These are phyloP conservation scores for Diversispora eburnea DNA, from an alignment of 192 early-diverging fungal genomes.

Conservation along the genomic window DNA sequence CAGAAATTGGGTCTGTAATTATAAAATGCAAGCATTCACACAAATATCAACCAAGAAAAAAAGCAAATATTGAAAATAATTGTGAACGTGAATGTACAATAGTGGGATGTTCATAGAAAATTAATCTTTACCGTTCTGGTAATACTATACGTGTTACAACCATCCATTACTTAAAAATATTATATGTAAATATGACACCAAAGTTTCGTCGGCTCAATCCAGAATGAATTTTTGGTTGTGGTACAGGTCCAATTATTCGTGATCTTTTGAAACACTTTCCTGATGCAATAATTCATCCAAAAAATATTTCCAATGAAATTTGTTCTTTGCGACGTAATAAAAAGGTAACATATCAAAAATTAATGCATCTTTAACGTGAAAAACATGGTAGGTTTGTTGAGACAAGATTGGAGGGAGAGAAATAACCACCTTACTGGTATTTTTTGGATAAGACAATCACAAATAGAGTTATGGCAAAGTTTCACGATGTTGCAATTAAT, in stretches of 20 bases:
- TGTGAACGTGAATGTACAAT: not conserved
- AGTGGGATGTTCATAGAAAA: not conserved
- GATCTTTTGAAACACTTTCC: not conserved
- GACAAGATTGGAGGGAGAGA: no score
- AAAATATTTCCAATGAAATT: not conserved
- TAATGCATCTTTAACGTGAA: no score
- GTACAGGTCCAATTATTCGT: not conserved
- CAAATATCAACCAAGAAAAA: not conserved
- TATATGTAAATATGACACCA: not conserved
- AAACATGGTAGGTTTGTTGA: no score
- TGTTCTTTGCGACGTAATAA: not conserved
- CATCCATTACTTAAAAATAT: not conserved
- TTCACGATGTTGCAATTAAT: not conserved
- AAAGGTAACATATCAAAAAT: not conserved
- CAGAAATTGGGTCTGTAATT: not conserved
- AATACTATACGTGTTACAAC: not conserved
- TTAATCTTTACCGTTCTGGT: not conserved
- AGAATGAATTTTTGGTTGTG: not conserved
- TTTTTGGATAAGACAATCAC: no score
- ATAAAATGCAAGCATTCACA: not conserved
- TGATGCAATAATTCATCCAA: not conserved
- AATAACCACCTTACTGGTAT: no score
- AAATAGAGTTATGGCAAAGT: no score
- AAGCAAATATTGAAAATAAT: not conserved
- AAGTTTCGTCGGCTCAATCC: not conserved